Base-by-base conservation (phyloP, 176 grass and related monocot species). In the Hsuehochloa calcarea region DNA sequence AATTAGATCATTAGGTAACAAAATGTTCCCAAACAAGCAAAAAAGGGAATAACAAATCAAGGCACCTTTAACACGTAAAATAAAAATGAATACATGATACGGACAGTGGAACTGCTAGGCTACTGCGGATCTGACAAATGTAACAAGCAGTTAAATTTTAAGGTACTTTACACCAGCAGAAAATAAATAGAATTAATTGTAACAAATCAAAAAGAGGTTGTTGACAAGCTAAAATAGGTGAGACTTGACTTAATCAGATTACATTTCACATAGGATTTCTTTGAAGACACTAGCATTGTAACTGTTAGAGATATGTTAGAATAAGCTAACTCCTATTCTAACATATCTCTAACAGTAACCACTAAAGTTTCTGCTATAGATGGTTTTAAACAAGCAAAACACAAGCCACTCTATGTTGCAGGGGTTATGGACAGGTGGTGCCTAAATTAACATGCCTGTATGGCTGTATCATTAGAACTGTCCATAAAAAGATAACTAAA, bases 61-160 rank as follows among this genome's bases (percentile, higher is more conserved):
- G 19, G 59, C 26, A 67, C 1, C 1, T 47, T 56, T 58, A 72
- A 54, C 17, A 65, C 20, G 31, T 60, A 82, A 62, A 77, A 76
- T 35, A 20, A 51, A 74, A 55, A 56, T 55, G 78, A 75, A 72
- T 26, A 78, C 52, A 86, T 78, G 56, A 20, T 26, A 60, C 20
- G 11, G 50, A 85, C 46, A 78, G 11, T 29, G 49, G 5, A 66
- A 40, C 29, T 35, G 22, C 14, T 37, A 49, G 22, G 46, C 14
- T 13, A 63, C 15, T 68, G 65, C 62, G 70, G 44, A 85, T 72
- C 52, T 86, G 59, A 70, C 55, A 72, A 15, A 25, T 27, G 39
- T 20, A 77, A 65, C 45, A 78, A 82, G 49, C 23, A 78, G 22
- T 66, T 74, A 16, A 85, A 58, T 43, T 77, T 5, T 70, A 51